phyloP scores from a whole-genome alignment of 202 grass and related monocot species.

The Setaria viridis region DNA sequence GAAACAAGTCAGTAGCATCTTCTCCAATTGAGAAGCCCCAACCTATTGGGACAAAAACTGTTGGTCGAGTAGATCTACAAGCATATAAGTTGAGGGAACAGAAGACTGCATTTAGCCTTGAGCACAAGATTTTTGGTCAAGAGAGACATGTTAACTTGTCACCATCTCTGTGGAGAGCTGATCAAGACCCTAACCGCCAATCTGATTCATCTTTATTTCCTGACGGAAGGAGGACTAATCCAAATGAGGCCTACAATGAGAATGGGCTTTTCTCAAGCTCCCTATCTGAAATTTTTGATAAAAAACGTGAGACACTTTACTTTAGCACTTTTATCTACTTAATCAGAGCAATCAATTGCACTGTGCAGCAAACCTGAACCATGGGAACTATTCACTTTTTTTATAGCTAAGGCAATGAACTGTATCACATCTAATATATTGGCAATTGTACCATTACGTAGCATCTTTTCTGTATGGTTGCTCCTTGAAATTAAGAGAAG shows the following conservation, averaged over 20 bases:
- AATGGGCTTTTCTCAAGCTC: slow-evolving; percentile 84
- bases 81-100: slow-evolving; percentile 58
- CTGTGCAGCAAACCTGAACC: background rate
- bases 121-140: slow-evolving; percentile 63
- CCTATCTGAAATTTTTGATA: slow-evolving; percentile 75
- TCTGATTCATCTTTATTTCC: slow-evolving; percentile 64
- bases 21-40: slow-evolving; percentile 71
- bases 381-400: background rate
- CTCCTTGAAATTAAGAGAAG: slow-evolving; percentile 20
- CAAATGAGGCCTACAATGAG: slow-evolving; percentile 67
- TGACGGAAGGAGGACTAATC: slow-evolving; percentile 46
- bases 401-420: slow-evolving; percentile 27
- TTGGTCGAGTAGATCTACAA: slow-evolving; percentile 47
- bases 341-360: slow-evolving; percentile 10
- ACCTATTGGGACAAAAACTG: slow-evolving; percentile 60
- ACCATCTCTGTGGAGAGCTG: slow-evolving; percentile 53
- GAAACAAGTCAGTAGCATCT: slow-evolving; percentile 71
- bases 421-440: slow-evolving; percentile 13
- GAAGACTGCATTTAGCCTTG: slow-evolving; percentile 63
- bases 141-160: slow-evolving; percentile 63
- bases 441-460: slow-evolving; percentile 1
- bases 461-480: background rate
- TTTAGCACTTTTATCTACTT: slow-evolving; percentile 39
- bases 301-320: slow-evolving; percentile 66
- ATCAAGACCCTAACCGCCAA: slow-evolving; percentile 55